These are phyloP conservation scores for Microthyrium microscopicum DNA, from an alignment of 2,329 filamentous ascomycete genomes.

Conservation along the genomic window DNA sequence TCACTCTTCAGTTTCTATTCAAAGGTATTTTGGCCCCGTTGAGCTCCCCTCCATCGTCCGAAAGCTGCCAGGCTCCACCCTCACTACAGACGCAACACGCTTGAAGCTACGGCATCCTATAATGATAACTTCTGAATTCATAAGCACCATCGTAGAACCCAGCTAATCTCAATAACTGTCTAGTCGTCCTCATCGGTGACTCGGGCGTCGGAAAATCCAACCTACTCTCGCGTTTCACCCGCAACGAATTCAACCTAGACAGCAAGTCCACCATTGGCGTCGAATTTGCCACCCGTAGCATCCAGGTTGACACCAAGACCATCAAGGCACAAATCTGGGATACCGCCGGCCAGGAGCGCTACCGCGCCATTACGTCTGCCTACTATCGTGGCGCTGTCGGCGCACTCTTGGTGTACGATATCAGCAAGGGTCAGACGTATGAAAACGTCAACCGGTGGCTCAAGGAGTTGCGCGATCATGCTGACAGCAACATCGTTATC, in stretches of 20 bases:
- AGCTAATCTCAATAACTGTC: too few relatives aligned
- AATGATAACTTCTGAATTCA: slow-evolving; percentile 2
- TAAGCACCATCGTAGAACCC: too few relatives aligned
- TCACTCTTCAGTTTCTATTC: slow-evolving; percentile 71
- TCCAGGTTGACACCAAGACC: slow-evolving; percentile 97
- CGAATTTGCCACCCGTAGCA: slow-evolving; percentile 95
- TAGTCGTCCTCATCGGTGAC: slow-evolving; percentile 97
- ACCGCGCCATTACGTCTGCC: slow-evolving; percentile 95
- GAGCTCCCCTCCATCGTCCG: slow-evolving; percentile 1
- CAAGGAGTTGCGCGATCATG: slow-evolving; percentile 95
- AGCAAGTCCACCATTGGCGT: slow-evolving; percentile 99
- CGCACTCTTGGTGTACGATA: slow-evolving; percentile 95
- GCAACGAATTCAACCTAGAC: slow-evolving; percentile 99
- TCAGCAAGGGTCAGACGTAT: slow-evolving; percentile 98
- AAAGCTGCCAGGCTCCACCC: slow-evolving; percentile 6
- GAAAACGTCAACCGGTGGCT: slow-evolving; percentile 98
- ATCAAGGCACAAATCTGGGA: slow-evolving; percentile 99
- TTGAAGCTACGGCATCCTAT: background rate
- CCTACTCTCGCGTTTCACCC: slow-evolving; percentile 96
- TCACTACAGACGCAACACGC: background rate
- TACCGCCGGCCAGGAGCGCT: slow-evolving; percentile 95
- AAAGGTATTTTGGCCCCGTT: slow-evolving; percentile 59
- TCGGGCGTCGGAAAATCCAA: slow-evolving; percentile 99
- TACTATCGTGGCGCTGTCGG: slow-evolving; percentile 98
- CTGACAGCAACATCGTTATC: slow-evolving; percentile 97